Conservation (phyloP, 257 asterid species). For the Solanum bulbocastanum region DNA sequence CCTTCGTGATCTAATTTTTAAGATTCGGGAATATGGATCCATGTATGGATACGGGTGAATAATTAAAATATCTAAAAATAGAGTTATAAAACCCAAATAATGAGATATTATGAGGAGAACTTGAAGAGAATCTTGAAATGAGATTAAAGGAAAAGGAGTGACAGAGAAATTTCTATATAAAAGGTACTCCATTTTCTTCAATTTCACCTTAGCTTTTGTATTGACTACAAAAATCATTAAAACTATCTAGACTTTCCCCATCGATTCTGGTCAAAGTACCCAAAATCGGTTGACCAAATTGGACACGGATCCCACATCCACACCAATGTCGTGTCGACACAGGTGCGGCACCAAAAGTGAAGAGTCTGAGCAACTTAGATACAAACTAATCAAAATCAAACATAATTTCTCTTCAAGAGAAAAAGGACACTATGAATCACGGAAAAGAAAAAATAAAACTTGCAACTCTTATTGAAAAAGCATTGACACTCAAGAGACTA, state of each 20-base stretch:
- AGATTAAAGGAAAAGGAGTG: not conserved
- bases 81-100: no score
- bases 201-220: not conserved
- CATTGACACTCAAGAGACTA: not conserved
- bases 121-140: not conserved
- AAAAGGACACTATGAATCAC: not conserved
- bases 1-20: not conserved
- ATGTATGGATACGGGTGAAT: not conserved
- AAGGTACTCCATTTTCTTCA: not conserved
- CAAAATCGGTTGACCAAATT: not conserved
- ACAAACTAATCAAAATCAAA: not conserved
- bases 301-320: not conserved
- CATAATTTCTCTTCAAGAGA: not conserved
- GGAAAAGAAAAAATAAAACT: not conserved
- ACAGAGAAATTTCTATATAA: no score
- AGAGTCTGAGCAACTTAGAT: no score
- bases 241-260: not conserved
- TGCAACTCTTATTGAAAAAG: not conserved
- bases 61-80: not conserved
- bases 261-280: not conserved
- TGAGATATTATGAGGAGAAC: not conserved
- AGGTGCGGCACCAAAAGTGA: not conserved
- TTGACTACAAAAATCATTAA: not conserved
- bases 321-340: not conserved
- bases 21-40: not conserved